phyloP scores from a whole-genome alignment of 345 rosid species.

The Brassica carinata region DNA sequence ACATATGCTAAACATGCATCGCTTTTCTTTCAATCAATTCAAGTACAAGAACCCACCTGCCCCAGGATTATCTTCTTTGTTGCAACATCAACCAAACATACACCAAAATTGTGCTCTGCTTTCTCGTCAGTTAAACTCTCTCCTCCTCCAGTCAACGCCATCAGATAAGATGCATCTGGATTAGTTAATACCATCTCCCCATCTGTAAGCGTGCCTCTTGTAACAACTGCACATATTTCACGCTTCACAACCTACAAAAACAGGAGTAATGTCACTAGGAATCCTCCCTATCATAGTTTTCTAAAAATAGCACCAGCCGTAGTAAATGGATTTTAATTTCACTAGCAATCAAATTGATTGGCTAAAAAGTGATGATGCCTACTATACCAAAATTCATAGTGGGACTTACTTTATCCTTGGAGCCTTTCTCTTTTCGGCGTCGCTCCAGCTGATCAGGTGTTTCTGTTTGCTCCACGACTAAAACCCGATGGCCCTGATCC shows the following conservation, averaged over 20 bases:
- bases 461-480: constrained; percentile 96
- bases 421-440: constrained; percentile 87
- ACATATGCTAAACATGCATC: constrained; percentile 5
- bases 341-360: neutral
- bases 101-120: constrained; percentile 60
- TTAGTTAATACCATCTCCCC: constrained; percentile 82
- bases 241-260: constrained; percentile 91
- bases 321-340: constrained; percentile 5
- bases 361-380: constrained; percentile 17
- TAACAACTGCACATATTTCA: constrained; percentile 88
- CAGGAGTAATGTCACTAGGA: constrained; percentile 27
- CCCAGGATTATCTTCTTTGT: constrained; percentile 85
- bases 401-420: constrained; percentile 80
- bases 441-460: constrained; percentile 94
- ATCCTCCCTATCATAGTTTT: constrained; percentile 23
- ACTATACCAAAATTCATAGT: constrained; percentile 7
- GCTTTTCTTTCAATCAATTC: constrained; percentile 13
- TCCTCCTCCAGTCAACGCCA: constrained; percentile 77
- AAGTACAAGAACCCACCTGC: constrained; percentile 55
- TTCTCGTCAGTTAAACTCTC: constrained; percentile 39
- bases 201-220: constrained; percentile 92
- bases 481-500: constrained; percentile 93
- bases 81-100: constrained; percentile 88
- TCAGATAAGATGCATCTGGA: constrained; percentile 88
- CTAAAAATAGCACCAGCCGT: constrained; percentile 7